Base-by-base conservation (phyloP, 2,329 filamentous ascomycete species). In the Colletotrichum gigasporum region DNA sequence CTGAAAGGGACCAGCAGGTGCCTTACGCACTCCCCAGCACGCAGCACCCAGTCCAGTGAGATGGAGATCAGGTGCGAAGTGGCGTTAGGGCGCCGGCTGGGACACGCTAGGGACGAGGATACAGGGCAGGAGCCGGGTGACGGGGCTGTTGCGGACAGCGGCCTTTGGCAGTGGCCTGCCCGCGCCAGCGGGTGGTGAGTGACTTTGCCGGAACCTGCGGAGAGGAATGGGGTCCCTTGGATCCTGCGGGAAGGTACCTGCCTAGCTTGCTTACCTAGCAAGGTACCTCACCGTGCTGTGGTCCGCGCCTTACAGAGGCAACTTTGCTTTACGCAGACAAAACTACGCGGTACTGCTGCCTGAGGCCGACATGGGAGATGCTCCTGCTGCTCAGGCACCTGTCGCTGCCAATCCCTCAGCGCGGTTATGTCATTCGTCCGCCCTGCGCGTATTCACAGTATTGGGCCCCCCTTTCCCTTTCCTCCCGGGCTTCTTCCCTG, bases 151-250 rank as follows among this genome's bases (percentile, higher is more conserved):
- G 16, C 48, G 0, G 8, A 24, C 41, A 12, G 11, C 41, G 24
- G 2, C n/a, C n/a, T 37, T 48, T 53, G 26, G 61, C 30, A 9
- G 55, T 39, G n/a, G 8, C 41, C 35, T 26, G 39, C 39, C 39
- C 16, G 22, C 16, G 14, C 26, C 5, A 20, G 16, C 16, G 28
- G 10, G 26, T 45, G 28, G 18, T 18, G 37, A 51, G 37, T 50
- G 53, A 63, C 59, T 45, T 58, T 39, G 11, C 14, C 60, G 60
- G 60, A 59, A 59, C 54, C 30, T 63, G 39, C 54, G 54, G 60
- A 59, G 39, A 52, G 35, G 47, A 24, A 53, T 47, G 60, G 47
- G 47, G 47, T 44, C 28, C 41, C 52, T 26, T 26, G 18, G 41
- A 50, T 56, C 12, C 52, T 24, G 16, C 10, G 37, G 35, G n/a